These are phyloP conservation scores for Pichia nakasei DNA, from an alignment of 805 yeast species.

Conservation along the genomic window DNA sequence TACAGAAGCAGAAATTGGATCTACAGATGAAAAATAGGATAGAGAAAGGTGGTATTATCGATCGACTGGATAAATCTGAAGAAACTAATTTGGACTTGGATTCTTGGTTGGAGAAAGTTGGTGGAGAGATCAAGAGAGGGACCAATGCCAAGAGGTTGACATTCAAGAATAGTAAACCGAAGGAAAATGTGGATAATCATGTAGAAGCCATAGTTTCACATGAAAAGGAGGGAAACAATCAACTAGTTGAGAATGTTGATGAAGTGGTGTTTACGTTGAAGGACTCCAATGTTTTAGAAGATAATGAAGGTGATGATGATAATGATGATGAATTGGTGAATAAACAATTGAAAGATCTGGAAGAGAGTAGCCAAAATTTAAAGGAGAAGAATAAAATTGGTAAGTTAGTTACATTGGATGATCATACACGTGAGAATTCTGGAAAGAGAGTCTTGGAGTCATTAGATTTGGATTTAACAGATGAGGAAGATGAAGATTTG, in stretches of 20 bases:
- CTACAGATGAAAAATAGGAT: conserved; percentile 17
- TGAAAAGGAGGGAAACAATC: conserved; percentile 30
- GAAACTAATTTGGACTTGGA: conserved; percentile 22
- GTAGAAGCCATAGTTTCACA: conserved; percentile 36
- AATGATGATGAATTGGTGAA: conserved; percentile 36
- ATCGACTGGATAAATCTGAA: conserved; percentile 18
- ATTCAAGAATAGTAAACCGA: conserved; percentile 8
- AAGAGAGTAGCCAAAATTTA: conserved; percentile 15
- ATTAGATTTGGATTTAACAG: conserved; percentile 8
- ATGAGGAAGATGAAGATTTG: conserved; percentile 8
- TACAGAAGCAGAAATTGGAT: conserved; percentile 11
- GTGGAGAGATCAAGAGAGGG: conserved; percentile 8
- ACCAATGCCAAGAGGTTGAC: conserved; percentile 4
- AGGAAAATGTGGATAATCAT: conserved; percentile 6
- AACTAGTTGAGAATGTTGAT: conserved; percentile 27
- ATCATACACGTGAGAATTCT: conserved; percentile 15
- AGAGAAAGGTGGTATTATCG: conserved; percentile 21
- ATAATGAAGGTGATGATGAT: too few relatives aligned
- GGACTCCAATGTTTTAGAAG: conserved; percentile 6
- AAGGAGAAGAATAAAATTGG: conserved; percentile 25
- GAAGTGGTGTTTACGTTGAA: conserved; percentile 41
- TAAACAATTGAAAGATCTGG: conserved; percentile 13
- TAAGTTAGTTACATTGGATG: conserved; percentile 11
- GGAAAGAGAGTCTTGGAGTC: conserved; percentile 13
- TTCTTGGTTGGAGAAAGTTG: conserved; percentile 27